A percentile compares a stretch with the other conserved stretches of the same genome.
These are phyloP conservation scores for Chionographis japonica DNA, from an alignment of 106 monocot species.

Conservation along the genomic window DNA sequence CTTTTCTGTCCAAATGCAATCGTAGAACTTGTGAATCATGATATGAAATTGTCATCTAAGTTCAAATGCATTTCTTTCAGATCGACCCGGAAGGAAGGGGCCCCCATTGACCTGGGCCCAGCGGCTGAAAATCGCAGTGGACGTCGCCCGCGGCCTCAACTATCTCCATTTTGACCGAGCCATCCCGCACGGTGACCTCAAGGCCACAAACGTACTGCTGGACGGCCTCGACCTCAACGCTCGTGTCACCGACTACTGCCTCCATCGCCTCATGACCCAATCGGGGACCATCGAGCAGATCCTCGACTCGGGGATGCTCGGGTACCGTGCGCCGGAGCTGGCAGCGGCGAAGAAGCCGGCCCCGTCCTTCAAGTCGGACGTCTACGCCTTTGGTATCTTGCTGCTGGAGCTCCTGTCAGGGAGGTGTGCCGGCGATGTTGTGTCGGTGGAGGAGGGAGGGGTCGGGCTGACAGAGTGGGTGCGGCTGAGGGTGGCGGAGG, in stretches of 20 bases:
- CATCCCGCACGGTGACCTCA: slow-evolving; percentile 88
- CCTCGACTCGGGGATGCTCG: slow-evolving; percentile 63
- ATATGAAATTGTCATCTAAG: too few species aligned
- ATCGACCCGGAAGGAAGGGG: slow-evolving; percentile 86
- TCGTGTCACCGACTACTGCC: slow-evolving; percentile 84
- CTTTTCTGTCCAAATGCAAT: too few species aligned
- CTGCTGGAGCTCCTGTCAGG: slow-evolving; percentile 86
- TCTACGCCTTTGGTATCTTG: slow-evolving; percentile 82
- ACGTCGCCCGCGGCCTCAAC: slow-evolving; percentile 89
- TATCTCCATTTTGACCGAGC: slow-evolving; percentile 96
- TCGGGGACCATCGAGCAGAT: slow-evolving; percentile 75
- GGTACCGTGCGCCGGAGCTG: slow-evolving; percentile 88
- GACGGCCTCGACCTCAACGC: slow-evolving; percentile 92
- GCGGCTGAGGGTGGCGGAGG: slow-evolving; percentile 74
- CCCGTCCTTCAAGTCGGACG: slow-evolving; percentile 84
- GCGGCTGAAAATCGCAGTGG: slow-evolving; percentile 83
- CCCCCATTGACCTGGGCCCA: slow-evolving; percentile 87
- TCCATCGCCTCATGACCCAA: slow-evolving; percentile 89
- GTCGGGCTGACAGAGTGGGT: slow-evolving; percentile 86
- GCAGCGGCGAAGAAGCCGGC: slow-evolving; percentile 73
- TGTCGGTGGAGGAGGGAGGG: slow-evolving; percentile 76
- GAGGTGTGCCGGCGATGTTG: slow-evolving; percentile 82
- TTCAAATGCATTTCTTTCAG: slow-evolving; percentile 23
- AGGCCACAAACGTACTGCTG: slow-evolving; percentile 78
- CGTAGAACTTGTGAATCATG: too few species aligned